phyloP scores from a whole-genome alignment of 345 rosid species.

The Hirschfeldia incana region DNA sequence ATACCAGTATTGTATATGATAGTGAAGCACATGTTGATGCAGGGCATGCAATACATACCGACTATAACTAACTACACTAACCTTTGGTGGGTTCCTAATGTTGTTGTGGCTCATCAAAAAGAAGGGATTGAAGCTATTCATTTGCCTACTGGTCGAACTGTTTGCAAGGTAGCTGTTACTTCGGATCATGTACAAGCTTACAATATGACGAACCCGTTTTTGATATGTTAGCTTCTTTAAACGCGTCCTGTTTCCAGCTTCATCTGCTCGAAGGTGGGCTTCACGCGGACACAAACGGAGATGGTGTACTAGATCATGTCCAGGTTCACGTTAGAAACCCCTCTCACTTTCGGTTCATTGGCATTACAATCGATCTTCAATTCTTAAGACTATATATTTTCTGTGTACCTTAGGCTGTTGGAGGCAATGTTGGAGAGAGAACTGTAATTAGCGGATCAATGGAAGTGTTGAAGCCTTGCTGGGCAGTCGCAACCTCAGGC shows the following conservation, averaged over 20 bases:
- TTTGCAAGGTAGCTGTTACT: conserved; percentile 69
- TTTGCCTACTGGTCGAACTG: conserved; percentile 88
- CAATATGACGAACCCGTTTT: neutral
- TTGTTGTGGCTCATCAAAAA: conserved; percentile 92
- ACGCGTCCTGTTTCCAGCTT: conserved; percentile 51
- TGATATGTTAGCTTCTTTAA: neutral
- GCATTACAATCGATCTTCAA: conserved; percentile 1
- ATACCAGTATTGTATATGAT: neutral
- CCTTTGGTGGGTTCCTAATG: conserved; percentile 97
- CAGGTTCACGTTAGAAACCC: conserved; percentile 56
- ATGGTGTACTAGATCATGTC: conserved; percentile 98
- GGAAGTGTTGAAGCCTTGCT: conserved; percentile 82
- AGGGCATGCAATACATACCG: conserved; percentile 65
- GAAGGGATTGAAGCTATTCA: conserved; percentile 77
- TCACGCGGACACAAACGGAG: conserved; percentile 99
- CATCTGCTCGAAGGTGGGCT: conserved; percentile 98
- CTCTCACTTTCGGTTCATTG: neutral
- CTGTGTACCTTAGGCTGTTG: conserved; percentile 70
- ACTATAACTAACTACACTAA: neutral
- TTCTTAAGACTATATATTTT: conserved; percentile 14
- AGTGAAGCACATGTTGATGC: conserved; percentile 41
- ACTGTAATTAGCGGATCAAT: conserved; percentile 78
- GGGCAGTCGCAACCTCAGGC: conserved; percentile 99
- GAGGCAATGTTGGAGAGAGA: conserved; percentile 85
- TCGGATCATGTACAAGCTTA: conserved; percentile 1